Evolutionary conservation across 176 grass and related monocot species (phyloP), one percentile per base, ranked within the genome.

Genomic region (Musa schizocarpa): DNA sequence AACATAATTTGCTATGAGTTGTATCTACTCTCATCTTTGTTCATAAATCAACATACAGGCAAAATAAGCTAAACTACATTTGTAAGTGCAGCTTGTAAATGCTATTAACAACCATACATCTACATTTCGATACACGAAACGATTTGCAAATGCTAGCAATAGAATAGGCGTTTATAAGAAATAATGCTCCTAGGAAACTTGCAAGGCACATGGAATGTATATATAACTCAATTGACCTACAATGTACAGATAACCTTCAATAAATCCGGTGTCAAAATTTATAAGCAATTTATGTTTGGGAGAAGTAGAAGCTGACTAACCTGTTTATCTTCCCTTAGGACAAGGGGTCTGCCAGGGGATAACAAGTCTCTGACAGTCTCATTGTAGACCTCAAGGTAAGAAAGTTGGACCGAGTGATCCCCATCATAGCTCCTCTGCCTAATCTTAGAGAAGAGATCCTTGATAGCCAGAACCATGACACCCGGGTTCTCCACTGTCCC

Each of bases 341-440:
- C 84, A 63, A 99, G 82, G 34, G 95, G 91, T 63, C 91, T 83
- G 48, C 88, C 86, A 89, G 95, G 91, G 70, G 91, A 94, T 69
- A 99, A 67, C 86, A 99, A 86, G 48, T 99, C 95, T 71, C 88
- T 91, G 16, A 94, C 95, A 13, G 86, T 99, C 86, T 99, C 95
- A 72, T 99, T 99, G 85, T 99, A 99, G 54, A 99, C 85, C 77
- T 99, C 95, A 8, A 99, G 85, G 52, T 99, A 99, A 24, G 91
- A 99, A 21, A 99, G 67, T 61, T 90, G 88, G 65, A 99, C 86
- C 0, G 86, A 92, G 71, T 99, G 86, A n/a, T 62, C 75, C 16
- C 89, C 89, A 3, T 90, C 85, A 0, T 86, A 64, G 68, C 93
- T 94, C 70, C 86, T 79, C 62, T 92, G 91, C 74, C 88, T 88